phyloP scores from a whole-genome alignment of 805 yeast genomes.

The Candida taoyuanica region DNA sequence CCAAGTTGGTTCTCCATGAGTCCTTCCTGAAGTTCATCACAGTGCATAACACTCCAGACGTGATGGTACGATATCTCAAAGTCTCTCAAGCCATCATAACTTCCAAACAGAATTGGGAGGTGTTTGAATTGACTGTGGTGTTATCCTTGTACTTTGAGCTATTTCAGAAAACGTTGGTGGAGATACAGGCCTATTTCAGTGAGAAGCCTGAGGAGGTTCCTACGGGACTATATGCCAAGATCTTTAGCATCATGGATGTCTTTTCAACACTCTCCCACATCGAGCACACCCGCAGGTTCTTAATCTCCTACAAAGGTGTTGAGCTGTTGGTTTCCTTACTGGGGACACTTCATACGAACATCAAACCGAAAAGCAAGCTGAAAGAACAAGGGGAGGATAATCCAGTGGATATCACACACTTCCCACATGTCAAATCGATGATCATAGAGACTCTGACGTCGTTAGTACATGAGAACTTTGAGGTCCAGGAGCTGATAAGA shows the following conservation, averaged over 20 bases:
- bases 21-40: constrained; percentile 31
- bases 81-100: constrained; percentile 32
- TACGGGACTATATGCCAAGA: constrained; percentile 25
- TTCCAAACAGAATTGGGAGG: constrained; percentile 34
- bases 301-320: constrained; percentile 34
- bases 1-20: constrained; percentile 30
- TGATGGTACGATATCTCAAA: constrained; percentile 22
- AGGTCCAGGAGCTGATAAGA: constrained; percentile 65
- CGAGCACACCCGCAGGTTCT: constrained; percentile 34
- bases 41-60: constrained; percentile 10
- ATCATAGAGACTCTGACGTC: constrained; percentile 63
- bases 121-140: constrained; percentile 33
- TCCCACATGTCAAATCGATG: constrained; percentile 64
- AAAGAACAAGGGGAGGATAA: constrained; percentile 20
- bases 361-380: constrained; percentile 27
- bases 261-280: constrained; percentile 29
- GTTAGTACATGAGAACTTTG: constrained; percentile 45
- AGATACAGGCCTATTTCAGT: constrained; percentile 26
- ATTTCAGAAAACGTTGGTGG: constrained; percentile 23
- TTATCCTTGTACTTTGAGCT: constrained; percentile 36
- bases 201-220: constrained; percentile 15
- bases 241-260: constrained; percentile 30
- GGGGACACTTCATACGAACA: constrained; percentile 30
- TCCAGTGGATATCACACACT: constrained; percentile 31
- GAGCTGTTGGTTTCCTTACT: constrained; percentile 30